phyloP scores from a whole-genome alignment of 352 stramenopile species.

The Pythium rhizo-oryzae region DNA sequence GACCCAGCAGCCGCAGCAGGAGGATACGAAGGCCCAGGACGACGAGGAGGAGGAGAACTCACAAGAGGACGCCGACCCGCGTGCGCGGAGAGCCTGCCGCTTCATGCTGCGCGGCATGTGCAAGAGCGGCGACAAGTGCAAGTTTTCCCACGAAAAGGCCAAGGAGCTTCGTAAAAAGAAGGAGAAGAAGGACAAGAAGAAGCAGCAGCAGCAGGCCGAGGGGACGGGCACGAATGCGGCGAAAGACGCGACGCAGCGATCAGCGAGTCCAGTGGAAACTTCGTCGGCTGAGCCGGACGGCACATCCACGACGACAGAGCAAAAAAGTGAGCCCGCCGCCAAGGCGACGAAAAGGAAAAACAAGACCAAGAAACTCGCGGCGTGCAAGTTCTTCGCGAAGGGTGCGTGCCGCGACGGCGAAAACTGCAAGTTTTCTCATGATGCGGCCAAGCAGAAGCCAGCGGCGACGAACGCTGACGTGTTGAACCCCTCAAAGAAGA shows the following conservation, averaged over 20 bases:
- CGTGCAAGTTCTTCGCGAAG: constrained; percentile 61
- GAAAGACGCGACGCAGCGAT: constrained; percentile 11
- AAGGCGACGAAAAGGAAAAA: constrained; percentile 1
- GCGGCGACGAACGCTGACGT: not conserved
- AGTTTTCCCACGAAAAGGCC: constrained; percentile 42
- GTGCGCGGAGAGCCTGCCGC: constrained; percentile 35
- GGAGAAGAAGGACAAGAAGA: constrained; percentile 21
- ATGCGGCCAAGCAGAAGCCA: not conserved
- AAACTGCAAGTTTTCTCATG: constrained; percentile 60
- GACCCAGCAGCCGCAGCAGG: not conserved
- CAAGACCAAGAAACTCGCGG: constrained; percentile 9
- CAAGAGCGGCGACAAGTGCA: constrained; percentile 53
- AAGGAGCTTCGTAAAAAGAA: constrained; percentile 30
- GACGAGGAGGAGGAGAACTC: not conserved
- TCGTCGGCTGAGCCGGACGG: not conserved
- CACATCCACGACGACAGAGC: not conserved
- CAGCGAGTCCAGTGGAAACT: constrained; percentile 7
- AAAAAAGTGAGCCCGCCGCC: not conserved
- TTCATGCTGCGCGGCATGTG: constrained; percentile 64
- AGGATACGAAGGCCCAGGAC: constrained; percentile 4
- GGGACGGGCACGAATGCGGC: not conserved
- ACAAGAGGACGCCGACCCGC: constrained; percentile 14
- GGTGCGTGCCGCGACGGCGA: constrained; percentile 53
- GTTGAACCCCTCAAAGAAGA: constrained; percentile 2
- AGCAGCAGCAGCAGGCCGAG: not conserved